Conservation (phyloP, 352 stramenopile species). For the Pythium brassicae region DNA sequence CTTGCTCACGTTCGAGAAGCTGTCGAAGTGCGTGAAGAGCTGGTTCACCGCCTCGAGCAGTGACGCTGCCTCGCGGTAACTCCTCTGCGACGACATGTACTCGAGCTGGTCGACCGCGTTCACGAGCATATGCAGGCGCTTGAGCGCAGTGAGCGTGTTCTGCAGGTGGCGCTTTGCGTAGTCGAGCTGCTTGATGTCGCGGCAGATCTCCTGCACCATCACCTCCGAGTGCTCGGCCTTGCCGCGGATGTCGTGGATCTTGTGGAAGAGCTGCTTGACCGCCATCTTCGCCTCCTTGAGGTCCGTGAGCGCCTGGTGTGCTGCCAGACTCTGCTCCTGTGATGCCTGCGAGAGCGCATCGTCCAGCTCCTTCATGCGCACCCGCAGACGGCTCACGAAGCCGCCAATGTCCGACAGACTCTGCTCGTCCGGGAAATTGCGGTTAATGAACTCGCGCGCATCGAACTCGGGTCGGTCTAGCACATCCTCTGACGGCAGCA, state of each 20-base stretch:
- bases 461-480: constrained; percentile 89
- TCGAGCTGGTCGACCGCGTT: constrained; percentile 94
- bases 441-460: constrained; percentile 90
- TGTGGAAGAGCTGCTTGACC: constrained; percentile 87
- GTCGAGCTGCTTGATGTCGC: constrained; percentile 98
- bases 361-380: constrained; percentile 79
- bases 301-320: constrained; percentile 71
- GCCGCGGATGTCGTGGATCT: constrained; percentile 91
- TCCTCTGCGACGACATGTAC: constrained; percentile 72
- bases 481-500: constrained; percentile 80
- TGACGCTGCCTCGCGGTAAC: constrained; percentile 94
- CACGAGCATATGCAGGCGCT: constrained; percentile 97
- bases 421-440: constrained; percentile 89
- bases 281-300: constrained; percentile 82
- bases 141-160: constrained; percentile 93
- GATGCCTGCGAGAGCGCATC: constrained; percentile 75
- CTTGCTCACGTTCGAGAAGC: constrained; percentile 89
- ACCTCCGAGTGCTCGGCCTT: constrained; percentile 95
- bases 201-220: constrained; percentile 98
- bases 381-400: constrained; percentile 76
- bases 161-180: constrained; percentile 97
- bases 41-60: constrained; percentile 96
- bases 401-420: constrained; percentile 73
- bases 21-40: constrained; percentile 96
- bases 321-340: constrained; percentile 71